phyloP scores from a whole-genome alignment of 345 rosid species.

The Brassica juncea region DNA sequence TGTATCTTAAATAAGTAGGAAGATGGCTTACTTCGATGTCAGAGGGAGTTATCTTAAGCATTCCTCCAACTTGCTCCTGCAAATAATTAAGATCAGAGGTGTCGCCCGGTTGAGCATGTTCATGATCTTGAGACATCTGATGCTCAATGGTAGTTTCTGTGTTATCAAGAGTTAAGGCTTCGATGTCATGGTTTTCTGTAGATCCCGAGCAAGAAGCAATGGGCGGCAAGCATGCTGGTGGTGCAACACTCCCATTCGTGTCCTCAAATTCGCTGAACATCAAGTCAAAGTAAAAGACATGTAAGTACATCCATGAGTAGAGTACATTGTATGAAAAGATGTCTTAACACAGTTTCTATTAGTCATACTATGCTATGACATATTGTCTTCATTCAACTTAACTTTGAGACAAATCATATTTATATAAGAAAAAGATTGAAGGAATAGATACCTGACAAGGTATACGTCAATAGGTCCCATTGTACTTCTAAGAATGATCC shows the following conservation, averaged over 20 bases:
- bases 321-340: background rate
- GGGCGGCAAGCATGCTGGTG: conserved; percentile 50
- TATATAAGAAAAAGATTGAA: too few relatives aligned
- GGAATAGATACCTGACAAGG: conserved; percentile 69
- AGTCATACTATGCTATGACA: too few relatives aligned
- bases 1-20: conserved; percentile 6
- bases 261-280: conserved; percentile 83
- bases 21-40: conserved; percentile 68
- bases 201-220: conserved; percentile 65
- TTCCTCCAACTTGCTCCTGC: conserved; percentile 79
- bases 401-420: too few relatives aligned
- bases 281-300: conserved; percentile 16
- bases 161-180: conserved; percentile 43
- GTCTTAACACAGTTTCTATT: background rate
- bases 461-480: conserved; percentile 98
- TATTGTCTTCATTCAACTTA: too few relatives aligned
- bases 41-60: conserved; percentile 84
- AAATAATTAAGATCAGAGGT: conserved; percentile 59
- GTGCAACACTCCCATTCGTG: conserved; percentile 56
- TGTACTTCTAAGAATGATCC: conserved; percentile 90
- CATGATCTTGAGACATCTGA: conserved; percentile 44
- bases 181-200: conserved; percentile 55
- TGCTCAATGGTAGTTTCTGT: conserved; percentile 45
- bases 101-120: conserved; percentile 37
- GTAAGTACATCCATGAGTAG: background rate